Percentiles rank a stretch among this genome's conserved stretches.
phyloP scores from a whole-genome alignment of 352 stramenopile species.

The Phytopythium sindhum region DNA sequence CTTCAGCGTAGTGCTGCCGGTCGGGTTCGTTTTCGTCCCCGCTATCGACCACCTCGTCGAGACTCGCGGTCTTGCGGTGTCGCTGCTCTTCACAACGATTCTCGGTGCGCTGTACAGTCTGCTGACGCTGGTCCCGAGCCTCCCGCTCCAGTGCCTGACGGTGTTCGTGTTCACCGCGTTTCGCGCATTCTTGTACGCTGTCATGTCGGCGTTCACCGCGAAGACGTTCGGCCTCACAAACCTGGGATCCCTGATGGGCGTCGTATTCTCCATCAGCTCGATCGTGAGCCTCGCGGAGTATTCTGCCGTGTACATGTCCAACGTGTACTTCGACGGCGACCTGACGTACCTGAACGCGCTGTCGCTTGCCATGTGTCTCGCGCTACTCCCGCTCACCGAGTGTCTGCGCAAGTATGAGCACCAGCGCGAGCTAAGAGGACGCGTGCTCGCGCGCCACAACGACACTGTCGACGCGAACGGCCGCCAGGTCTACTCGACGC shows the following conservation, averaged over 20 bases:
- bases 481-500: conserved; percentile 37
- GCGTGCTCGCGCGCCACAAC: conserved; percentile 21
- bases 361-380: conserved; percentile 46
- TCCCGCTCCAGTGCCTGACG: conserved; percentile 60
- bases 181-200: conserved; percentile 83
- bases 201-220: conserved; percentile 83
- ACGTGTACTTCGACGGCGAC: conserved; percentile 50
- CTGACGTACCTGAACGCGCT: conserved; percentile 48
- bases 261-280: conserved; percentile 79
- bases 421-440: conserved; percentile 32
- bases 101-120: conserved; percentile 73
- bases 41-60: conserved; percentile 84
- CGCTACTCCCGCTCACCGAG: conserved; percentile 60
- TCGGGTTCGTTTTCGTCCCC: conserved; percentile 84
- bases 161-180: conserved; percentile 84
- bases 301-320: conserved; percentile 71
- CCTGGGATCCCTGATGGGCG: conserved; percentile 76
- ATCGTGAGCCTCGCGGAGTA: conserved; percentile 77
- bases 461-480: conserved; percentile 4
- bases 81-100: conserved; percentile 71
- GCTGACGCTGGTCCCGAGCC: conserved; percentile 59
- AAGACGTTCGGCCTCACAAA: conserved; percentile 87
- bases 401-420: conserved; percentile 56
- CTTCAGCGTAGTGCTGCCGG: conserved; percentile 80
- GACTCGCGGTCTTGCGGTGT: conserved; percentile 52